A percentile compares a stretch with the other conserved stretches of the same genome.
Evolutionary conservation across 768 basidiomycete species (phyloP).

Genomic region (Dioszegia crocea): DNA sequence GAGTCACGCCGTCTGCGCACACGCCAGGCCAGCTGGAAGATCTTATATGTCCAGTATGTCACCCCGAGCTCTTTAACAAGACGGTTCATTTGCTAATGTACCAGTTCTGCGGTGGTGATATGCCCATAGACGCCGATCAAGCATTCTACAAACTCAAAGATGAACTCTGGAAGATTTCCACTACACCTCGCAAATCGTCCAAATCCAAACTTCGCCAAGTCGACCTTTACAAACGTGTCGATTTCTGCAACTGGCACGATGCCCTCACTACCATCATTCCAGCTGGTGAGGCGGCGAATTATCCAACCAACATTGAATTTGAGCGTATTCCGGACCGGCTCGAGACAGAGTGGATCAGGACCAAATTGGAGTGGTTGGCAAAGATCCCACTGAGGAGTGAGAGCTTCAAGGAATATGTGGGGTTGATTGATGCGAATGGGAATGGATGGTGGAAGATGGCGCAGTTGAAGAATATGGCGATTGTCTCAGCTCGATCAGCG

Average conservation of each 20-base stretch:
- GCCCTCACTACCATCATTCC: slow-evolving; percentile 36
- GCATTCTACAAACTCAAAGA: neutral
- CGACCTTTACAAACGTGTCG: slow-evolving; percentile 24
- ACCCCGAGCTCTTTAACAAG: neutral
- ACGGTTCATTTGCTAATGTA: neutral
- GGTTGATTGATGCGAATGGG: slow-evolving; percentile 20
- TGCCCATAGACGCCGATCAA: neutral
- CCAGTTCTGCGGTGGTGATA: neutral
- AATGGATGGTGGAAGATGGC: slow-evolving; percentile 6
- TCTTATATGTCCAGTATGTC: neutral
- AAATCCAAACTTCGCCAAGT: slow-evolving; percentile 15
- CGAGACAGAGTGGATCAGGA: slow-evolving; percentile 18
- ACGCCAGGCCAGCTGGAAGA: neutral
- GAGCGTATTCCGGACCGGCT: slow-evolving; percentile 10
- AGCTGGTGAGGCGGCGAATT: slow-evolving; percentile 30
- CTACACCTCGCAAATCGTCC: neutral
- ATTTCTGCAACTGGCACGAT: slow-evolving; percentile 36
- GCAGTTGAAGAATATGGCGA: neutral
- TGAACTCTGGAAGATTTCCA: neutral
- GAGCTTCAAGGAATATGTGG: slow-evolving; percentile 15
- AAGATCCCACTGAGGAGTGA: slow-evolving; percentile 15
- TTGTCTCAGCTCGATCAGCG: neutral
- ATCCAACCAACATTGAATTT: slow-evolving; percentile 37
- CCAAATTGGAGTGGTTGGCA: slow-evolving; percentile 16
- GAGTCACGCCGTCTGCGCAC: too few relatives aligned